Base-by-base conservation (phyloP, 495 filamentous ascomycete species). In the Amphirosellinia nigrospora region DNA sequence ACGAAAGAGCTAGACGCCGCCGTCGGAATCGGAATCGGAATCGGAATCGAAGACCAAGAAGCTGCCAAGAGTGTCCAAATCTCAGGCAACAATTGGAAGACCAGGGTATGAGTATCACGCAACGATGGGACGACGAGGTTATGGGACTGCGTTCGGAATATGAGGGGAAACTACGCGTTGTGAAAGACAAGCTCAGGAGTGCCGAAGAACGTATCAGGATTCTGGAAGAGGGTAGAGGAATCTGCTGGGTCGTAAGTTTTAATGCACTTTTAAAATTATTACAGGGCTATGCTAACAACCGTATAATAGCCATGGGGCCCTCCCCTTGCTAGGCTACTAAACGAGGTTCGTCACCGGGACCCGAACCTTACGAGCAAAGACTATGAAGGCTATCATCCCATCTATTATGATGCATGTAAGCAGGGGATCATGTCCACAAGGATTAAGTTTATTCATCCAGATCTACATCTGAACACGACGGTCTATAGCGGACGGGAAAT, bases 371-470 rank as follows among this genome's bases (percentile, higher is more conserved):
- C 5, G 2, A 16, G 10, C 0, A 34, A 1, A 32, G 21, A 52
- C 7, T 52, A 52, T 52, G 48, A 11, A 6, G 21, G 21, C 36
- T 69, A 69, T n/a, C 0, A 16, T 0, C 1, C 0, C 0, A 55
- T 55, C 15, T 69, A 63, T 36, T 0, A 0, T 32, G 45, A 63
- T 11, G 30, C 67, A 50, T 69, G 58, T 36, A 55, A 50, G 3
- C 58, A 69, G 28, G 67, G 67, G 7, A 69, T 23, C n/a, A 69
- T 69, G 67, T 63, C 67, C 23, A 39, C 32, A 11, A 15, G 16
- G 16, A 8, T 4, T 11, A 50, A 46, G 0, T 0, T 43, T 6
- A 43, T 32, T 45, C 67, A 69, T 23, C 67, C 58, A 19, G 45
- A 63, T 30, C 48, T 69, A n/a, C 4, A 4, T 9, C 0, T 69